Percentiles rank a stretch among this genome's conserved stretches.
phyloP scores from a whole-genome alignment of 2,329 filamentous ascomycete species.

The Zymoseptoria brevis region DNA sequence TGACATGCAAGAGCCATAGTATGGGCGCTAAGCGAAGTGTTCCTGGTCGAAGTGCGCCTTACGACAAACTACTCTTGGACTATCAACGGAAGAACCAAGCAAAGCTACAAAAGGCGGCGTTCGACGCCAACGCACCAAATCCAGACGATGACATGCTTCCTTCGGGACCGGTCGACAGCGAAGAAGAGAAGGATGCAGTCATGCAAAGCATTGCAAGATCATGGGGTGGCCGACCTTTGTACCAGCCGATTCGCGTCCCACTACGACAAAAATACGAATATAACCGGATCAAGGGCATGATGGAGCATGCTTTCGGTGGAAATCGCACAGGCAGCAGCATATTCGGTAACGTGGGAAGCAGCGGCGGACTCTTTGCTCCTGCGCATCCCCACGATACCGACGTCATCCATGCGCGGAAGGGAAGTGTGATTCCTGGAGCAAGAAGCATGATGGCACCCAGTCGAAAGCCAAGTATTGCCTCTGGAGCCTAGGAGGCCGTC shows the following conservation, averaged over 20 bases:
- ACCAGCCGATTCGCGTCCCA: constrained; percentile 53
- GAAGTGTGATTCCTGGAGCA: constrained; percentile 17
- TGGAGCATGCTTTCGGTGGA: constrained; percentile 51
- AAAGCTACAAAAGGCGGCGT: constrained; percentile 90
- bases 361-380: constrained; percentile 10
- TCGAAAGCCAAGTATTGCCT: constrained; percentile 19
- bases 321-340: constrained; percentile 7
- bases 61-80: constrained; percentile 69
- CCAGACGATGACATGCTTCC: constrained; percentile 77
- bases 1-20: constrained; percentile 84
- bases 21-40: constrained; percentile 92
- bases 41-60: constrained; percentile 74
- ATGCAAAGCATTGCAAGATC: constrained; percentile 70
- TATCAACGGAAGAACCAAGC: constrained; percentile 93
- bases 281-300: constrained; percentile 56
- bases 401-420: constrained; percentile 15
- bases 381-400: constrained; percentile 13
- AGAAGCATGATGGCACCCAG: constrained; percentile 21
- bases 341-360: constrained; percentile 9
- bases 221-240: constrained; percentile 64
- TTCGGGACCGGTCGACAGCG: constrained; percentile 72
- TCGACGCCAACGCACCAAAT: constrained; percentile 76
- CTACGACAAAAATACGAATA: constrained; percentile 49
- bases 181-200: constrained; percentile 85
- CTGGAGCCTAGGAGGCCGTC: constrained; percentile 7